Conservation (phyloP, 2,329 filamentous ascomycete species). For the Rachicladosporium sp. region DNA sequence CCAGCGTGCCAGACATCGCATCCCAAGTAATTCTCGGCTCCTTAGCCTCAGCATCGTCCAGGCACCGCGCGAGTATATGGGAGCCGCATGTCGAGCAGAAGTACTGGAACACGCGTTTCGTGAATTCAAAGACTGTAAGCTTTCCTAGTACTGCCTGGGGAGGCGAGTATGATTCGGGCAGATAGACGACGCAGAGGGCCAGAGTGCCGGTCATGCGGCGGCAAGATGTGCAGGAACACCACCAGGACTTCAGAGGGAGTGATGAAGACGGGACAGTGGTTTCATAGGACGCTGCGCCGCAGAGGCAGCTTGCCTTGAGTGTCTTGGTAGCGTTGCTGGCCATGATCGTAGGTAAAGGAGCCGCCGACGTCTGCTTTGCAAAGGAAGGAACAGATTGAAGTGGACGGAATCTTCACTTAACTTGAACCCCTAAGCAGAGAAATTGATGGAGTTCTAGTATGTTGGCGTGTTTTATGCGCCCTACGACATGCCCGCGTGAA, state of each 20-base stretch:
- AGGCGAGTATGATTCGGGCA: conserved; percentile 25
- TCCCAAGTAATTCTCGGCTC: conserved; percentile 14
- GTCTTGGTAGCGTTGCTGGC: conserved; percentile 6
- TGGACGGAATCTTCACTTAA: too few relatives aligned
- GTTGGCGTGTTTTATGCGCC: too few relatives aligned
- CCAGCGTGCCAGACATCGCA: conserved; percentile 21
- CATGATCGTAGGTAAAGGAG: conserved; percentile 4
- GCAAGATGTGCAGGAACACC: conserved; percentile 44
- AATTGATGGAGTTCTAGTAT: too few relatives aligned
- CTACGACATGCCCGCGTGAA: too few relatives aligned
- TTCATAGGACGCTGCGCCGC: conserved; percentile 22
- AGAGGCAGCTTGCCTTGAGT: conserved; percentile 25
- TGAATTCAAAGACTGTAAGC: conserved; percentile 34
- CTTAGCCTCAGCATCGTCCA: conserved; percentile 11
- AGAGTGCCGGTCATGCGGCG: conserved; percentile 37
- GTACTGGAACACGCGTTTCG: conserved; percentile 30
- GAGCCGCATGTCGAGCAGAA: conserved; percentile 41
- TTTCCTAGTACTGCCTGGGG: conserved; percentile 16
- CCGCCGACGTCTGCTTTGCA: too few relatives aligned
- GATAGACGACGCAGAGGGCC: conserved; percentile 29
- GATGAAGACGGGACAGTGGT: conserved; percentile 22
- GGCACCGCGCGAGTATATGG: conserved; percentile 20
- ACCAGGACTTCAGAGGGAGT: conserved; percentile 26
- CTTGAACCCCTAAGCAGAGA: too few relatives aligned
- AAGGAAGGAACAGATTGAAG: too few relatives aligned